Evolutionary conservation across 2,329 filamentous ascomycete species (phyloP).

Genomic region (Diaporthe humulicola): DNA sequence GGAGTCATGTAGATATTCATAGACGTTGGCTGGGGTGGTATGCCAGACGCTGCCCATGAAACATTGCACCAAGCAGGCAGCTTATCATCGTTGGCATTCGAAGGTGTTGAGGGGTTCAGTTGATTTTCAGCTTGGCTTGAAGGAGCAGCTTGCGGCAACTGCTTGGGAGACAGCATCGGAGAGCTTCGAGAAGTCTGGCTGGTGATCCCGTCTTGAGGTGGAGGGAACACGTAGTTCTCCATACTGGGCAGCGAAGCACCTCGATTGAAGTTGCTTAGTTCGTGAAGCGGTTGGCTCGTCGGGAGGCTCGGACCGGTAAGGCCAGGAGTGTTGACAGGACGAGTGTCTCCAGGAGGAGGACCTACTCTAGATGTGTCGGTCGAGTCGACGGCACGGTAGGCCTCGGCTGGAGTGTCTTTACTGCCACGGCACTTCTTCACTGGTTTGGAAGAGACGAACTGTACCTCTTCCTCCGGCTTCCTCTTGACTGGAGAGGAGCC

Average conservation of each 20-base stretch:
- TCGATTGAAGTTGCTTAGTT: not conserved
- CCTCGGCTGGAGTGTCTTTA: conserved; percentile 19
- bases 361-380: not conserved
- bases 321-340: not conserved
- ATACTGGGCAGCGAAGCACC: conserved; percentile 35
- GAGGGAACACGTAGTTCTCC: conserved; percentile 41
- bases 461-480: conserved; percentile 40
- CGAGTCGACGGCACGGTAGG: not conserved
- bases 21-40: conserved; percentile 27
- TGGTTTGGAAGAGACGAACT: conserved; percentile 41
- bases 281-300: conserved; percentile 1
- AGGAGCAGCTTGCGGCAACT: conserved; percentile 31
- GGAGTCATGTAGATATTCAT: not conserved
- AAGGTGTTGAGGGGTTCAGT: not conserved
- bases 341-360: not conserved
- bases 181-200: conserved; percentile 36
- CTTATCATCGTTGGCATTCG: not conserved
- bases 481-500: conserved; percentile 36
- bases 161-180: conserved; percentile 41
- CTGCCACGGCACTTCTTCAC: conserved; percentile 40
- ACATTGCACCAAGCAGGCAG: not conserved
- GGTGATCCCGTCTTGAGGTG: not conserved
- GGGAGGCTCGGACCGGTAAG: not conserved
- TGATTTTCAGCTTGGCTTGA: not conserved
- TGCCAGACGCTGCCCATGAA: conserved; percentile 27